Conservation (phyloP, 1,139 yeast genomes). For the Nakaseomyces uthaithaninus region DNA sequence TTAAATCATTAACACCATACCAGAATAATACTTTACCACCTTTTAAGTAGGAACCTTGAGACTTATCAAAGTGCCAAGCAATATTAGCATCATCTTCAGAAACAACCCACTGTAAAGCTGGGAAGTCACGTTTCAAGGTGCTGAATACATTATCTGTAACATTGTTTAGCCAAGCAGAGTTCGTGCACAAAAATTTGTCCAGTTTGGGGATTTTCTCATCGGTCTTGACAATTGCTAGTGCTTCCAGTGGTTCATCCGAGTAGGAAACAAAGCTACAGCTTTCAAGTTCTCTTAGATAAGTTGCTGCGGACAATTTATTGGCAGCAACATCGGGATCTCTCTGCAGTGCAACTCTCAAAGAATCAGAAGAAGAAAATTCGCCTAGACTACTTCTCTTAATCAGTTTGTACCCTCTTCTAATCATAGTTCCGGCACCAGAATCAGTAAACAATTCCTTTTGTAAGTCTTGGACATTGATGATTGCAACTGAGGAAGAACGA, state of each 20-base stretch:
- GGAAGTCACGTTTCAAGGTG: conserved; percentile 67
- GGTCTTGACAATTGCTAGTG: conserved; percentile 69
- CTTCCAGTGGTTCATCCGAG: conserved; percentile 95
- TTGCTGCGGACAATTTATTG: conserved; percentile 69
- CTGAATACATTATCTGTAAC: conserved; percentile 92
- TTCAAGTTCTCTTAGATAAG: conserved; percentile 70
- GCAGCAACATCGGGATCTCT: conserved; percentile 68
- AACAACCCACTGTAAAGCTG: conserved; percentile 76
- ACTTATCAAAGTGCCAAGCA: conserved; percentile 84
- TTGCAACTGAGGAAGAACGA: conserved; percentile 94
- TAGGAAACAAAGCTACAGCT: conserved; percentile 61
- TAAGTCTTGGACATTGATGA: conserved; percentile 86
- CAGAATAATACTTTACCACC: conserved; percentile 88
- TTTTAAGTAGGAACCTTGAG: conserved; percentile 88
- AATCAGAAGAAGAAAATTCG: conserved; percentile 66
- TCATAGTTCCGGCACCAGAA: conserved; percentile 97
- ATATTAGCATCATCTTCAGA: conserved; percentile 86
- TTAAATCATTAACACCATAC: conserved; percentile 74
- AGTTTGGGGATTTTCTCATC: conserved; percentile 50
- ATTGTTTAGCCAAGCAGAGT: conserved; percentile 94
- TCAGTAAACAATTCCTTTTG: conserved; percentile 97
- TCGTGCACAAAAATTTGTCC: conserved; percentile 80
- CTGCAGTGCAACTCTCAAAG: conserved; percentile 64
- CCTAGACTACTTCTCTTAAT: conserved; percentile 57
- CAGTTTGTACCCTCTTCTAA: conserved; percentile 92